These are phyloP conservation scores for Abrus pulchellus DNA, from an alignment of 306 rosid genomes.

Conservation along the genomic window DNA sequence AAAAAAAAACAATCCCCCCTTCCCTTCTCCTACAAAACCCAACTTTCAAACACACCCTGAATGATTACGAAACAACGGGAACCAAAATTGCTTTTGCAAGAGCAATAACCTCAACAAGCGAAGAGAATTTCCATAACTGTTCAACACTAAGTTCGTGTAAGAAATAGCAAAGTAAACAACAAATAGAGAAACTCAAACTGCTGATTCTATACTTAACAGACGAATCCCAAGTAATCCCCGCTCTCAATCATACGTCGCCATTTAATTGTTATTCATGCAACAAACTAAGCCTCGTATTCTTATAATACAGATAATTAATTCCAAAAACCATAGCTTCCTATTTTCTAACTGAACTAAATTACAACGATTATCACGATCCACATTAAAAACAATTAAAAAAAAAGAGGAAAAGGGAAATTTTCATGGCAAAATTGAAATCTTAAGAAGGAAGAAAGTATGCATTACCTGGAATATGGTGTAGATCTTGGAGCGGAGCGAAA, in stretches of 20 bases:
- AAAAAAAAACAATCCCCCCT: too few relatives aligned
- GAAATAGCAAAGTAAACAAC: not conserved
- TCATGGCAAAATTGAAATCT: not conserved
- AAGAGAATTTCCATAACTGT: not conserved
- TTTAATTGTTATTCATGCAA: not conserved
- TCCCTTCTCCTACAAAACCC: too few relatives aligned
- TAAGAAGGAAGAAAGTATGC: not conserved
- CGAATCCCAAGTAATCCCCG: not conserved
- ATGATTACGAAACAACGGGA: not conserved
- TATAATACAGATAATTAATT: not conserved
- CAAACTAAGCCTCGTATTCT: constrained; percentile 14
- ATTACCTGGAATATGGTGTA: constrained; percentile 43
- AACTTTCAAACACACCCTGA: not conserved
- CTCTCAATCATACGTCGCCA: not conserved
- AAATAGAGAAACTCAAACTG: constrained; percentile 30
- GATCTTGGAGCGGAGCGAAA: constrained; percentile 26
- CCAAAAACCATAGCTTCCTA: not conserved
- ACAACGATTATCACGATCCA: not conserved
- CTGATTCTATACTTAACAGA: constrained; percentile 20
- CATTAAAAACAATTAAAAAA: not conserved
- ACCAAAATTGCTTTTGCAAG: not conserved
- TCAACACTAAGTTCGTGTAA: not conserved
- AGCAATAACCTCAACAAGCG: not conserved
- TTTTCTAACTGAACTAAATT: constrained; percentile 13
- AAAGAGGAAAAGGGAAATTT: not conserved